Evolutionary conservation across 805 yeast species (phyloP), one percentile per base, ranked within the genome.

Genomic region (Kuraishia capsulata): DNA sequence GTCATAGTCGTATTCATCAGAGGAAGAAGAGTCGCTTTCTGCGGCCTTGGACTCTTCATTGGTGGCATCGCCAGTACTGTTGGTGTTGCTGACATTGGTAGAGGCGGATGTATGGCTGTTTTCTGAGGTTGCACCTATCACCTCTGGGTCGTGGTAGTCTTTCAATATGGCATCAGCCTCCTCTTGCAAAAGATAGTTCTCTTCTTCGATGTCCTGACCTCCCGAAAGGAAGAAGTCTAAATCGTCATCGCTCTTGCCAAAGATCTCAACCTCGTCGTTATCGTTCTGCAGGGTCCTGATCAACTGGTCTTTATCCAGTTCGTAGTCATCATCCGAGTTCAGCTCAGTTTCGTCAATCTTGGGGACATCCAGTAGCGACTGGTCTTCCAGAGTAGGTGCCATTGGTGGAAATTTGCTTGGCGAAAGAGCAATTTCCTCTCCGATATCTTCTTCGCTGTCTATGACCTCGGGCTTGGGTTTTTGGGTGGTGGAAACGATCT

Each of bases 291-390:
- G 46, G 6, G 66, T 57, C 37, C 54, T 58, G 28, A 68, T 59
- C 35, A 65, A 56, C 41, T 67, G 72, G 40, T 71, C 71, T 35
- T 69, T 65, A 44, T 61, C 79, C 42, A 73, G 67, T 46, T 73
- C 79, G 47, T 79, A 78, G 49, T 78, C 89, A 9, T 76, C 86
- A 40, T 78, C 87, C 0, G 81, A 73, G 39, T 61, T 55, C 9
- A 59, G 42, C 16, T 60, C 65, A 20, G 53, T 50, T 20, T 71
- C 78, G 35, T 66, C 65, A 42, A 74, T 57, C 44, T 66, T 69
- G 13, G 79, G 81, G 3, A 73, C 79, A 41, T 61, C 71, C 40
- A 40, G 61, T 52, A 50, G 43, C 31, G 50, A 48, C 36, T 47
- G 57, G 20, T 46, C 51, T 4, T 36, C 34, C 13, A 44, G 38